Percentiles rank a stretch among this genome's conserved stretches.
phyloP scores from a whole-genome alignment of 257 asterid species.

The Nicotiana sylvestris region DNA sequence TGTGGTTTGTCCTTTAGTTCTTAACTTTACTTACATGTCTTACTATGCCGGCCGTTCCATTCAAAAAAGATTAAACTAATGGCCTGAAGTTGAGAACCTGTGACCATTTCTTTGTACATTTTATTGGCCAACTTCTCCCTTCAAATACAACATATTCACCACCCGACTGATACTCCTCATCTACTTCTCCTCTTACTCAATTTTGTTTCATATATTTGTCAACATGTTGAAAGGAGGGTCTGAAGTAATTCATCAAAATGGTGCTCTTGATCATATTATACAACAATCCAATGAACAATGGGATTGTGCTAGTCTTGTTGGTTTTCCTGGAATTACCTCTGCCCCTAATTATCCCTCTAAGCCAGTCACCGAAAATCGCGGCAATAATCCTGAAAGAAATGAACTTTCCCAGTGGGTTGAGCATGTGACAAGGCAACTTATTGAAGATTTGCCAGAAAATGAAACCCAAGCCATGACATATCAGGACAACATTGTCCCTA shows the following conservation, averaged over 20 bases:
- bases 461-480: background rate
- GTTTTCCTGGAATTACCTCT: conserved; percentile 13
- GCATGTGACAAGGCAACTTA: conserved; percentile 51
- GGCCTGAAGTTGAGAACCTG: background rate
- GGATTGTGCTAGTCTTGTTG: conserved; percentile 6
- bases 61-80: conserved; percentile 18
- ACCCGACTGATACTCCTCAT: background rate
- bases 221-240: conserved; percentile 29
- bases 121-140: conserved; percentile 18
- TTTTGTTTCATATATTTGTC: background rate
- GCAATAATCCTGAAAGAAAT: conserved; percentile 19
- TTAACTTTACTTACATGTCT: conserved; percentile 43
- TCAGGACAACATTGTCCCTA: conserved; percentile 18
- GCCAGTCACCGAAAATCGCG: conserved; percentile 1
- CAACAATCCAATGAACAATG: conserved; percentile 41
- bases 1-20: conserved; percentile 34
- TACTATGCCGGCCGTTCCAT: conserved; percentile 65
- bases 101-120: conserved; percentile 23
- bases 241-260: conserved; percentile 15
- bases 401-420: conserved; percentile 75
- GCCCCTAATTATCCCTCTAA: background rate
- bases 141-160: background rate
- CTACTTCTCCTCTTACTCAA: background rate
- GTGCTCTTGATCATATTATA: conserved; percentile 23
- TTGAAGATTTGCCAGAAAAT: conserved; percentile 49